These are phyloP conservation scores for Metarhizium anisopliae DNA, from an alignment of 2,329 filamentous ascomycete genomes.

Conservation along the genomic window DNA sequence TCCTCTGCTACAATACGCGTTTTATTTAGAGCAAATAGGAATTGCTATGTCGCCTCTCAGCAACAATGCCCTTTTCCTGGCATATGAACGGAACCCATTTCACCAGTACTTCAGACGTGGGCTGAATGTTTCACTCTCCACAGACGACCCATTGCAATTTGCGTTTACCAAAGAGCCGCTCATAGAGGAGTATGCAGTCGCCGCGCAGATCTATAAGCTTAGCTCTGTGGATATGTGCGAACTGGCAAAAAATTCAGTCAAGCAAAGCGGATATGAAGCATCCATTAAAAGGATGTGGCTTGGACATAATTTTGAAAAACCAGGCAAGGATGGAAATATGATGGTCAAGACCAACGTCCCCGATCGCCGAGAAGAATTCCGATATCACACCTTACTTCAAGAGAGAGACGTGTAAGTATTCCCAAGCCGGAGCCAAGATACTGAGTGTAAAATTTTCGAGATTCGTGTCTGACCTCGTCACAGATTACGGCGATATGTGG, in stretches of 20 bases:
- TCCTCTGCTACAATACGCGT: slow-evolving; percentile 89
- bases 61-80: slow-evolving; percentile 93
- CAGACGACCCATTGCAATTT: slow-evolving; percentile 94
- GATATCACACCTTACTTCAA: slow-evolving; percentile 75
- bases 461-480: neutral
- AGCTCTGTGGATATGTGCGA: slow-evolving; percentile 98
- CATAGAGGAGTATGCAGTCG: slow-evolving; percentile 96
- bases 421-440: slow-evolving; percentile 1
- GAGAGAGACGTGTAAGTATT: slow-evolving; percentile 71
- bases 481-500: slow-evolving; percentile 35
- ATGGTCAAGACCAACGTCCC: slow-evolving; percentile 97
- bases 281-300: slow-evolving; percentile 88
- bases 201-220: slow-evolving; percentile 96
- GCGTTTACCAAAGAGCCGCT: slow-evolving; percentile 97
- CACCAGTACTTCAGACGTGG: slow-evolving; percentile 91
- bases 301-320: slow-evolving; percentile 65
- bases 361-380: slow-evolving; percentile 81
- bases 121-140: slow-evolving; percentile 90
- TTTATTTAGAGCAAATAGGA: slow-evolving; percentile 95
- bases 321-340: slow-evolving; percentile 76
- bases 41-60: slow-evolving; percentile 99
- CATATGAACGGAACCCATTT: slow-evolving; percentile 95
- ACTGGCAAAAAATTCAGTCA: slow-evolving; percentile 89
- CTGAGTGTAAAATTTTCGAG: neutral
- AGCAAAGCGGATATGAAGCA: slow-evolving; percentile 88